phyloP scores from a whole-genome alignment of 2,329 filamentous ascomycete species.

The Verruconis gallopava region DNA sequence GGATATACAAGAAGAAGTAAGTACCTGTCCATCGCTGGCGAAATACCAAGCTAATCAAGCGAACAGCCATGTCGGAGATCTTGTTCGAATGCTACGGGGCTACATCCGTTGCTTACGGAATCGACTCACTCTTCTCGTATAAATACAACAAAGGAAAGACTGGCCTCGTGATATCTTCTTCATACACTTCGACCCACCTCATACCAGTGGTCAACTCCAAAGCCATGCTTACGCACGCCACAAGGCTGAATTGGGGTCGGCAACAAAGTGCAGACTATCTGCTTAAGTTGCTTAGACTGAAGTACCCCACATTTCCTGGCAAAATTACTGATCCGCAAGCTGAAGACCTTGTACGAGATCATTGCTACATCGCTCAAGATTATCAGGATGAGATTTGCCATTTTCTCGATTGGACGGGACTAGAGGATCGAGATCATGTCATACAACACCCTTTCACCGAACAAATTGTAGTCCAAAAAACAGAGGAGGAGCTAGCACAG shows the following conservation, averaged over 20 bases:
- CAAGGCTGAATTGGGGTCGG: constrained; percentile 88
- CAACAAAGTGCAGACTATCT: constrained; percentile 84
- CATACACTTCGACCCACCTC: constrained; percentile 85
- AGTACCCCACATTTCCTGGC: constrained; percentile 79
- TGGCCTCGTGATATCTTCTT: constrained; percentile 81
- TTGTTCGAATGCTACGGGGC: constrained; percentile 92
- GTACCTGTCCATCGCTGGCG: constrained; percentile 20
- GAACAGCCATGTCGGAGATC: constrained; percentile 84
- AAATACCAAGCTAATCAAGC: constrained; percentile 6
- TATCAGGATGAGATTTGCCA: constrained; percentile 65
- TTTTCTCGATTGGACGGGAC: constrained; percentile 80
- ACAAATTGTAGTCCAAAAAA: constrained; percentile 81
- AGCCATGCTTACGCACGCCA: constrained; percentile 71
- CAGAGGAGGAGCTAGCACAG: constrained; percentile 78
- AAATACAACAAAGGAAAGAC: constrained; percentile 78
- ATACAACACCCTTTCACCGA: constrained; percentile 92
- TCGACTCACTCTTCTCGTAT: constrained; percentile 95
- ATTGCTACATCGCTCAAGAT: constrained; percentile 77
- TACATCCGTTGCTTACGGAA: constrained; percentile 81
- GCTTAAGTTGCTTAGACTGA: constrained; percentile 74
- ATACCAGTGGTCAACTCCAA: constrained; percentile 86
- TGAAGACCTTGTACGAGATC: constrained; percentile 73
- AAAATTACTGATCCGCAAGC: constrained; percentile 80
- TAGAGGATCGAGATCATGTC: constrained; percentile 79
- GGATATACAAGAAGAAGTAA: constrained; percentile 77